phyloP scores from a whole-genome alignment of 2,329 filamentous ascomycete species.

The Neoascochyta sp. region DNA sequence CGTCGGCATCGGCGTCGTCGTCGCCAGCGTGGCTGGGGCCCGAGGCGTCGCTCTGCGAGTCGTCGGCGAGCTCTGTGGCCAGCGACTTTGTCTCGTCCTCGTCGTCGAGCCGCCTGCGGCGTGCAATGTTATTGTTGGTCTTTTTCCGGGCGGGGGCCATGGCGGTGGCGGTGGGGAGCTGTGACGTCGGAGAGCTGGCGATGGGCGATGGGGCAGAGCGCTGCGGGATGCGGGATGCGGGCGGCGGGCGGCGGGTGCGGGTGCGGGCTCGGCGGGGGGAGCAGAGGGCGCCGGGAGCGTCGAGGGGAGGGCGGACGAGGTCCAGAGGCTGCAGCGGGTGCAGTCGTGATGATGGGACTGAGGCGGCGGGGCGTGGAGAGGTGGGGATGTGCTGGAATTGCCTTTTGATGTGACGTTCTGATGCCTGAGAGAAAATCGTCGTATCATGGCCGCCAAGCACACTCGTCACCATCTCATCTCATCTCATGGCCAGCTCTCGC shows the following conservation, averaged over 20 bases:
- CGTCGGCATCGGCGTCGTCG: conserved; percentile 56
- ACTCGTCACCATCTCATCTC: no score
- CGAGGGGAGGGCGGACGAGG: conserved; percentile 12
- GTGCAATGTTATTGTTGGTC: conserved; percentile 33
- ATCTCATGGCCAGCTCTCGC: conserved; percentile 1
- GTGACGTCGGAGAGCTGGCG: no score
- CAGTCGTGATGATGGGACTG: conserved; percentile 27
- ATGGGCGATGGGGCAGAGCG: conserved; percentile 9
- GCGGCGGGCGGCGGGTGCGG: conserved; percentile 12
- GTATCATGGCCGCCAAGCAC: no score
- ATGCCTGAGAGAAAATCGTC: conserved; percentile 40
- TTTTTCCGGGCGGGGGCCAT: conserved; percentile 40
- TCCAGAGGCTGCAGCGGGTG: conserved; percentile 19
- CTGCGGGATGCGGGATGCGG: conserved; percentile 12
- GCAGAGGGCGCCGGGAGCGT: conserved; percentile 9
- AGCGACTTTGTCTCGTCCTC: conserved; percentile 41
- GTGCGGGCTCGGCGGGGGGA: conserved; percentile 12
- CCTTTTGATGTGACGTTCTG: conserved; percentile 21
- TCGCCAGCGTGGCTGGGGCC: conserved; percentile 56
- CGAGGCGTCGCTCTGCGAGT: conserved; percentile 62
- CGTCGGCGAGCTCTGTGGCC: conserved; percentile 53
- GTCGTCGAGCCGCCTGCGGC: conserved; percentile 40
- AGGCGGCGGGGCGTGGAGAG: conserved; percentile 13
- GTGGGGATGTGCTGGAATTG: no score
- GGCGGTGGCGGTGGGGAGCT: no score